These are phyloP conservation scores for Fusarium anguioides DNA, from an alignment of 2,329 filamentous ascomycete genomes.

Conservation along the genomic window DNA sequence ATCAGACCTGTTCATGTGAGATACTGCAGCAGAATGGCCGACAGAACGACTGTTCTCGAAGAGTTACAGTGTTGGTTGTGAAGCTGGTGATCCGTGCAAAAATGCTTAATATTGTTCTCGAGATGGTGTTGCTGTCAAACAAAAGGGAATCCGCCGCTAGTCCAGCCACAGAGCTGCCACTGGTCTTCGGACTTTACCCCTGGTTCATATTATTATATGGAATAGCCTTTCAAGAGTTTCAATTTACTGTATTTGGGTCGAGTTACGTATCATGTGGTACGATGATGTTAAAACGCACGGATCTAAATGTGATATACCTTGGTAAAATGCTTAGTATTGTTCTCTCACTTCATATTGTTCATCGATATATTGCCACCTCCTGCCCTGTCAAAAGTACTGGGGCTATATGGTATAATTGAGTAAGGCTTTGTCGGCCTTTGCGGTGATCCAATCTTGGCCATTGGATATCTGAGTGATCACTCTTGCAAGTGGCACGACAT, in stretches of 20 bases:
- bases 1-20: neutral
- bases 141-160: conserved; percentile 18
- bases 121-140: conserved; percentile 39
- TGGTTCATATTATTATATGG: neutral
- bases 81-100: conserved; percentile 37
- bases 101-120: conserved; percentile 38
- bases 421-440: neutral
- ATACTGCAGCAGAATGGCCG: neutral
- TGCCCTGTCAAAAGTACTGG: neutral
- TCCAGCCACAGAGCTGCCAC: conserved; percentile 11
- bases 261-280: conserved; percentile 13
- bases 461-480: neutral
- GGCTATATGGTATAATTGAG: neutral
- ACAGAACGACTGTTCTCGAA: conserved; percentile 18
- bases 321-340: conserved; percentile 47
- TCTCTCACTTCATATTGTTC: conserved; percentile 44
- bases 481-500: neutral
- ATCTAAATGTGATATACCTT: conserved; percentile 18
- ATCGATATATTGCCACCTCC: conserved; percentile 6
- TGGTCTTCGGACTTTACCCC: conserved; percentile 10
- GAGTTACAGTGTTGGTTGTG: neutral
- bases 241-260: neutral
- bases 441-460: neutral
- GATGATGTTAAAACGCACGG: conserved; percentile 8
- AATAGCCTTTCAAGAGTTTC: neutral